Percentiles rank a stretch among this genome's conserved stretches.
Conservation (phyloP, 768 basidiomycete species). For the Leccinum truebloodii region DNA sequence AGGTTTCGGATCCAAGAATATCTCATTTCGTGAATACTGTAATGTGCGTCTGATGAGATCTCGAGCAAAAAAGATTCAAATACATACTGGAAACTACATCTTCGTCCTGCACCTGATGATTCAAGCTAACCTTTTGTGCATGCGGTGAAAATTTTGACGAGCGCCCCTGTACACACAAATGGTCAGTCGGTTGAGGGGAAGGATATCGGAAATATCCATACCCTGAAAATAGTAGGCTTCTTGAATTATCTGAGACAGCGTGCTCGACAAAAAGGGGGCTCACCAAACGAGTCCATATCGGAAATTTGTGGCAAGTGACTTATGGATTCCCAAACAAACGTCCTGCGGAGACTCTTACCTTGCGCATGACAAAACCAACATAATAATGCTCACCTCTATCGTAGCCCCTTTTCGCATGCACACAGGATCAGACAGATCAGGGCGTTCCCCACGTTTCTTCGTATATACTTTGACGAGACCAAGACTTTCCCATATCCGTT, state of each 20-base stretch:
- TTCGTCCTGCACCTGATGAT: conserved; percentile 82
- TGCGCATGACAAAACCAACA: not conserved
- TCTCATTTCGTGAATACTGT: conserved; percentile 36
- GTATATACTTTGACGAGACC: conserved; percentile 90
- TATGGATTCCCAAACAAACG: conserved; percentile 92
- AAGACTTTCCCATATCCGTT: conserved; percentile 80
- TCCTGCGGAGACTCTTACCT: conserved; percentile 42
- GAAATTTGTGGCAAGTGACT: conserved; percentile 87
- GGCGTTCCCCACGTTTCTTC: conserved; percentile 93
- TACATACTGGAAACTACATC: conserved; percentile 86
- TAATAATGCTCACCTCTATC: conserved; percentile 62
- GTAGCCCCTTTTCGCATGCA: conserved; percentile 90
- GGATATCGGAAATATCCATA: conserved; percentile 9
- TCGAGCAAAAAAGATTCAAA: not conserved
- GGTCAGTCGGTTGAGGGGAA: not conserved
- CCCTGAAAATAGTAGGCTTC: conserved; percentile 23
- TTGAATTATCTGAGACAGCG: conserved; percentile 4
- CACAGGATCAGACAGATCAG: conserved; percentile 89
- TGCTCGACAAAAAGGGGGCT: conserved; percentile 25
- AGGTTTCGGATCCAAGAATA: not conserved
- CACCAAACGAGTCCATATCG: conserved; percentile 94
- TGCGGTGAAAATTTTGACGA: conserved; percentile 93
- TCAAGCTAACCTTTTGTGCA: conserved; percentile 89
- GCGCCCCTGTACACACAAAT: conserved; percentile 62
- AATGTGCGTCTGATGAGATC: not conserved